Base-by-base conservation (phyloP, 257 asterid genomes). In the Voacanga thouarsii region DNA sequence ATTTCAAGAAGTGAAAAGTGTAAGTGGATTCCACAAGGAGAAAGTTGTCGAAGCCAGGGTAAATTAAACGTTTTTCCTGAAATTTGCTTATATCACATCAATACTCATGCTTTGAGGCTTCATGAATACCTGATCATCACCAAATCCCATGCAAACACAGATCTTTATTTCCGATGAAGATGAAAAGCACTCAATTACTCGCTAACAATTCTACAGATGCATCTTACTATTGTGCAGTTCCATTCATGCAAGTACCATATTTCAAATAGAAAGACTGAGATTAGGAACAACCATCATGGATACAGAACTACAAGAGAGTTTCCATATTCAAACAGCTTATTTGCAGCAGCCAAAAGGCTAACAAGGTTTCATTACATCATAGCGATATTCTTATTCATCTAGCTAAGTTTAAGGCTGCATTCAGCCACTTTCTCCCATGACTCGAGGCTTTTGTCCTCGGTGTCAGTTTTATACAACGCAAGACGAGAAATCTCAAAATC, bases 401-500 rank as follows among this genome's bases (percentile, higher is more conserved):
- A 47, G 74, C 66, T 77, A 68, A 78, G 75, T 47, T 67, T 76
- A 71, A 91, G 92, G 70, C 84, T 67, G 80, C 53, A 85, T 80
- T 91, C 98, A 33, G 89, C 89, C 37, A 93, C 89, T 85, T 88
- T 90, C 86, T 88, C 97, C 99, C 99, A 96, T 12, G 98, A 96
- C 83, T 92, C 79, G 83, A 89, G 87, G 88, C 88, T 93, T 69
- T 77, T 93, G 83, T 96, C 99, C 74, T 82, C 91, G 0, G 96
- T 92, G 77, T 96, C 95, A 28, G 96, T 88, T 82, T 92, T 92
- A 80, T 81, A 96, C 84, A 96, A 82, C 2, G 94, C 97, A 61
- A 96, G 80, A 63, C 87, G 92, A 78, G 92, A 79, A 77, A 96
- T 85, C 81, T 82, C 86, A 86, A 90, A 89, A 61, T 49, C 83